phyloP scores from a whole-genome alignment of 108 stramenopile species.

The Bacterosira constricta region DNA sequence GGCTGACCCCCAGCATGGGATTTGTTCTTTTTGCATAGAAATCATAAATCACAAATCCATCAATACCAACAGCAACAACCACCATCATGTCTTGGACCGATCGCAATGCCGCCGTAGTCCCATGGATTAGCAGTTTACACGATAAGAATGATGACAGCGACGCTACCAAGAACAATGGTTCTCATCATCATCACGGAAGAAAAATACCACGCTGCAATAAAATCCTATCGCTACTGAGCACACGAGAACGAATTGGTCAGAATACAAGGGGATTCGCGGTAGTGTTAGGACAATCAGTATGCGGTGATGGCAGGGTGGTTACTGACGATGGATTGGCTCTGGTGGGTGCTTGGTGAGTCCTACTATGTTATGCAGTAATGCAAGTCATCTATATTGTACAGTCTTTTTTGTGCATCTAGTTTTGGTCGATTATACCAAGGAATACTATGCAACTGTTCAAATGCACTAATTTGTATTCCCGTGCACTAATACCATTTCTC shows the following conservation, averaged over 20 bases:
- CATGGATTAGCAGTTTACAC: slow-evolving; percentile 3
- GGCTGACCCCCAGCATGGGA: too few relatives aligned
- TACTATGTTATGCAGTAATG: background rate
- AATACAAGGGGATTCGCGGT: background rate
- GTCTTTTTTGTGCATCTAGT: background rate
- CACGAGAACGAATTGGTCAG: slow-evolving; percentile 30
- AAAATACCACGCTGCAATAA: background rate
- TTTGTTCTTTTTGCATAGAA: too few relatives aligned
- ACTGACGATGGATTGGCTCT: background rate
- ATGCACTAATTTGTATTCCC: too few relatives aligned
- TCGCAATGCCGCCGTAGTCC: background rate
- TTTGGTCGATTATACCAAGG: too few relatives aligned
- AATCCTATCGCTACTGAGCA: slow-evolving; percentile 1
- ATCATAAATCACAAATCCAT: too few relatives aligned
- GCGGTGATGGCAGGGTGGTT: slow-evolving; percentile 6
- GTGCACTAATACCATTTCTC: too few relatives aligned
- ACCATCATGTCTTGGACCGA: too few relatives aligned
- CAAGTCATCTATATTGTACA: background rate
- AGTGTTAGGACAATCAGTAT: background rate
- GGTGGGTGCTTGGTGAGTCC: slow-evolving; percentile 20
- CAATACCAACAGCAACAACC: too few relatives aligned
- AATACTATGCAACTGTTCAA: too few relatives aligned
- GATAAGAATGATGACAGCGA: too few relatives aligned
- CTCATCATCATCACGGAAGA: background rate
- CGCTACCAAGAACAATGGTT: background rate